Evolutionary conservation across 2,329 filamentous ascomycete species (phyloP), one percentile per base, ranked within the genome.

Genomic region (Kalaharituber pfeilii): DNA sequence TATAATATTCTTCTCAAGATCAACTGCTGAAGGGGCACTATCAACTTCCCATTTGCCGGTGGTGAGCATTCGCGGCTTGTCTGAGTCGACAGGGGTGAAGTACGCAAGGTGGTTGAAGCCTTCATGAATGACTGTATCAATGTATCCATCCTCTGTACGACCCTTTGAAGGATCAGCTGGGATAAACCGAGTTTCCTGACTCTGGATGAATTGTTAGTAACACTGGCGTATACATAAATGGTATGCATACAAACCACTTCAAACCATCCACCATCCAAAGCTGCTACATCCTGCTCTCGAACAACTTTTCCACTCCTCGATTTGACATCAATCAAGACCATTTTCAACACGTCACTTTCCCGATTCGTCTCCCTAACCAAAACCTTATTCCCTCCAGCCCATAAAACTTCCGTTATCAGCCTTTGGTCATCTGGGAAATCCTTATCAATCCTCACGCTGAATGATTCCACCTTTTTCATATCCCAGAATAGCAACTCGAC

Each of bases 181-280:
- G 55, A 98, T 81, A 65, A 83, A 96, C 13, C 73, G 80, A 2
- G 88, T 94, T 42, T 82, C 78, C 63, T 94, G 82, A 1, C 86
- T 86, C 58, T 5, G 27, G 18, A 29, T 28, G 13, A 3, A n/a
- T 56, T 47, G 56, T 39, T 39, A 11, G 8, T 47, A 11, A 47
- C 8, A 9, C 24, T 22, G 20, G 42, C 24, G 42, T 13, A 13
- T 9, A 20, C 8, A 22, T 9, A 36, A 9, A 9, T 36, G 30
- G n/a, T 9, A 36, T 36, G 30, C 11, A 47, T 30, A 56, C 58
- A 24, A 1, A 59, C 58, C 42, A 94, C 86, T 69, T 98, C 91
- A 63, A 95, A 89, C 91, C 91, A 98, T 29, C 91, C 93, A 22
- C 88, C 88, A 66, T 98, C 91, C n/a, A 95, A 73, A 55, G 82